Evolutionary conservation across 2,329 filamentous ascomycete genomes (phyloP).

Genomic region (Aspergillus sp.): DNA sequence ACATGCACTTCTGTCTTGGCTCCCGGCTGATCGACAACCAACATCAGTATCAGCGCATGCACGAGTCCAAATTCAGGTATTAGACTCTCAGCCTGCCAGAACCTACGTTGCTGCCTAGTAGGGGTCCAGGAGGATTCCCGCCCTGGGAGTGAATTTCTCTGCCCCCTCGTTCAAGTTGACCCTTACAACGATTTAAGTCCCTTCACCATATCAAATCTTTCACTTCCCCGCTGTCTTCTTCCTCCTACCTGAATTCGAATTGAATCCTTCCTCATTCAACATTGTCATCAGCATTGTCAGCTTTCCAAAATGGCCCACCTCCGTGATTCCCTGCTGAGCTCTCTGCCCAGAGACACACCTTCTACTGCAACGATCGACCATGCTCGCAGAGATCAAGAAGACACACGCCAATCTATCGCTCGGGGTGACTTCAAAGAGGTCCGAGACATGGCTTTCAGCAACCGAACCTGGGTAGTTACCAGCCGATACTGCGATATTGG

Average conservation of each 20-base stretch:
- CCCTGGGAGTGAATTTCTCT: slow-evolving; percentile 1
- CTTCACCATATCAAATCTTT: slow-evolving; percentile 1
- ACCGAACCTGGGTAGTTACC: not conserved
- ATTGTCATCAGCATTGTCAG: too few species aligned
- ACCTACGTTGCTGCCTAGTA: slow-evolving; percentile 5
- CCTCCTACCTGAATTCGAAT: too few species aligned
- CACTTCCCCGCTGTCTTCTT: slow-evolving; percentile 1
- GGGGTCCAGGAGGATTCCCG: not conserved
- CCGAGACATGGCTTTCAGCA: slow-evolving; percentile 1
- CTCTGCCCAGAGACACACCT: slow-evolving; percentile 4
- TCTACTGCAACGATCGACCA: not conserved
- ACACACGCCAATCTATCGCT: slow-evolving; percentile 1
- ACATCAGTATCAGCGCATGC: slow-evolving; percentile 5
- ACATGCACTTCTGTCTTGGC: slow-evolving; percentile 4
- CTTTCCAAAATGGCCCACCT: slow-evolving; percentile 8
- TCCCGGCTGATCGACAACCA: slow-evolving; percentile 5
- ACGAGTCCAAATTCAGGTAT: slow-evolving; percentile 4
- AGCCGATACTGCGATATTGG: not conserved
- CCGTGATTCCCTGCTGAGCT: slow-evolving; percentile 9
- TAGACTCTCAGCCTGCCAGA: slow-evolving; percentile 3
- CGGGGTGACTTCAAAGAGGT: slow-evolving; percentile 1
- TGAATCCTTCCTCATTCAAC: too few species aligned
- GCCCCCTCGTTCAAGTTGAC: not conserved
- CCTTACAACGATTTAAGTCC: slow-evolving; percentile 1
- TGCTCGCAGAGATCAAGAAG: slow-evolving; percentile 2